Conservation (phyloP, 306 rosid genomes). For the Echinosophora koreensis region DNA sequence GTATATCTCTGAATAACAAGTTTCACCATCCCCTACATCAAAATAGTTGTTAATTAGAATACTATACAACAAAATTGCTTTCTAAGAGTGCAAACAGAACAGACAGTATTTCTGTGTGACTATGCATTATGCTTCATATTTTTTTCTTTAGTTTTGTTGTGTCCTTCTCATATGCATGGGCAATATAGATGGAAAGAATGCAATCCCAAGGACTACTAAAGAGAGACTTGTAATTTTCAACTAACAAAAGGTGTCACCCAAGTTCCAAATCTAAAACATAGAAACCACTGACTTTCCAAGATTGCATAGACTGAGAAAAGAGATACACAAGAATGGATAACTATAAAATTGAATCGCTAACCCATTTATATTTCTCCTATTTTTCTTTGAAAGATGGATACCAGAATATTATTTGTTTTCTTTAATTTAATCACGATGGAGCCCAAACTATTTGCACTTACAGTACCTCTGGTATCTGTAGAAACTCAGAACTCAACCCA, state of each 20-base stretch:
- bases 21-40: slow-evolving; percentile 79
- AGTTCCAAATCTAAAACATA: slow-evolving; percentile 16
- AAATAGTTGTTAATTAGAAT: slow-evolving; percentile 37
- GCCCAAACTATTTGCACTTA: slow-evolving; percentile 28
- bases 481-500: slow-evolving; percentile 86
- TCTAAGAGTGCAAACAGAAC: not conserved
- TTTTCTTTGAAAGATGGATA: slow-evolving; percentile 17
- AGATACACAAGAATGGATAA: not conserved
- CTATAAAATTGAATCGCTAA: slow-evolving; percentile 29
- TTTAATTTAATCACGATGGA: slow-evolving; percentile 10
- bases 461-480: slow-evolving; percentile 92
- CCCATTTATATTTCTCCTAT: no score
- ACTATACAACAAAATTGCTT: slow-evolving; percentile 13
- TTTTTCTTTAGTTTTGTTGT: slow-evolving; percentile 1
- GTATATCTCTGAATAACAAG: slow-evolving; percentile 90
- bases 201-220: slow-evolving; percentile 26
- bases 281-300: slow-evolving; percentile 35
- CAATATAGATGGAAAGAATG: slow-evolving; percentile 17
- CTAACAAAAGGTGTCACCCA: slow-evolving; percentile 7
- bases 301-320: slow-evolving; percentile 28
- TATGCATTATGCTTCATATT: slow-evolving; percentile 1
- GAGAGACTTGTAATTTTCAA: slow-evolving; percentile 9
- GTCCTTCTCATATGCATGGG: slow-evolving; percentile 19
- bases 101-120: slow-evolving; percentile 4
- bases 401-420: slow-evolving; percentile 24